A percentile compares a stretch with the other conserved stretches of the same genome.
Conservation (phyloP, 257 asterid species). For the Nicotiana otophora region DNA sequence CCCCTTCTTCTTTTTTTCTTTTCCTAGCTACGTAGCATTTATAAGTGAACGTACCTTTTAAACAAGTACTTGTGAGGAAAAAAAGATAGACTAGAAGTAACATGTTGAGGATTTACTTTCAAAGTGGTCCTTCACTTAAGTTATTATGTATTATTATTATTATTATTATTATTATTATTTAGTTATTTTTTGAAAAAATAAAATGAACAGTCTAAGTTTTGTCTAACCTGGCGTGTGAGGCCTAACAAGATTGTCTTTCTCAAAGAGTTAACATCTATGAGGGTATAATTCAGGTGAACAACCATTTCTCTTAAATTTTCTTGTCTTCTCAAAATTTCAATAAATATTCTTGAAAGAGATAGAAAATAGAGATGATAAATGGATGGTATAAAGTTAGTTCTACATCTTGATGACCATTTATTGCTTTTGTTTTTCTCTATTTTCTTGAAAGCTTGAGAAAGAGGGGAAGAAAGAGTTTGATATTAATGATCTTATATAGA, state of each 20-base stretch:
- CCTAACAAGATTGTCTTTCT: background rate
- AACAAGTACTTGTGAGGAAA: background rate
- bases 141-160: too few species aligned
- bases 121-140: background rate
- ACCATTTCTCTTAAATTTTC: background rate
- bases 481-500: background rate
- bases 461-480: background rate
- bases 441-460: background rate
- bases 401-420: background rate
- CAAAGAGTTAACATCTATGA: background rate
- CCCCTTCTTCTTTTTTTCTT: too few species aligned
- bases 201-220: background rate
- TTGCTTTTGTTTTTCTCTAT: background rate
- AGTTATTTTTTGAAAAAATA: too few species aligned
- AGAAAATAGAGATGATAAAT: background rate
- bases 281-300: background rate
- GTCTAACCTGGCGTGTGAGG: background rate
- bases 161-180: too few species aligned
- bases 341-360: background rate
- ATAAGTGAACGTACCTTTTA: too few species aligned
- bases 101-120: background rate
- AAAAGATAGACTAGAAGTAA: background rate
- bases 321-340: background rate
- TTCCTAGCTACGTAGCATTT: too few species aligned
- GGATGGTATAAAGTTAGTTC: background rate